Percentiles rank a stretch among this genome's conserved stretches.
Conservation (phyloP, 2,329 filamentous ascomycete genomes). For the Cordyceps pruinosa region DNA sequence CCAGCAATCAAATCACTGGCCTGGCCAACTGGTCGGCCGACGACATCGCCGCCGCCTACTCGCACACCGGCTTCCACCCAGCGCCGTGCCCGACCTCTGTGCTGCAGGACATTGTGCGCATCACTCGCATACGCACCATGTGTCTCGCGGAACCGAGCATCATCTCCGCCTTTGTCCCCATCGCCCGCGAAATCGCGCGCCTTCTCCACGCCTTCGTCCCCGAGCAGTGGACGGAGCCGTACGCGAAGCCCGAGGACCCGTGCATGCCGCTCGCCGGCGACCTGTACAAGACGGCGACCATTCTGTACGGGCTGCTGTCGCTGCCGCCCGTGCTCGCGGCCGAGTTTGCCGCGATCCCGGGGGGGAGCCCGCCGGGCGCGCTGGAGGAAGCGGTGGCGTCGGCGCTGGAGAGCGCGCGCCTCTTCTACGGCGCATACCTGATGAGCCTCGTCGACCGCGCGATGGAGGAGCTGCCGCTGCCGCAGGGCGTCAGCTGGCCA, state of each 20-base stretch:
- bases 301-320: not conserved
- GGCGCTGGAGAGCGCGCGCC: not conserved
- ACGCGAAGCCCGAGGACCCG: not conserved
- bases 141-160: not conserved
- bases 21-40: slow-evolving; percentile 4
- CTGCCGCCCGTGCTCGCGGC: not conserved
- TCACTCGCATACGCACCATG: slow-evolving; percentile 6
- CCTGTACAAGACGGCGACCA: not conserved
- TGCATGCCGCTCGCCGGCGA: slow-evolving; percentile 2
- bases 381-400: not conserved
- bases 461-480: not conserved
- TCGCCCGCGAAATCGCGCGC: slow-evolving; percentile 1
- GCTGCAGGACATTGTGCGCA: slow-evolving; percentile 8
- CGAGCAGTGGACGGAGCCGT: slow-evolving; percentile 4
- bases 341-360: not conserved
- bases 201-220: not conserved
- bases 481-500: slow-evolving; percentile 5
- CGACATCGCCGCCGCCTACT: slow-evolving; percentile 7
- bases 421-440: not conserved
- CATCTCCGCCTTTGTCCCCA: not conserved
- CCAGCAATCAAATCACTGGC: slow-evolving; percentile 4
- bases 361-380: not conserved
- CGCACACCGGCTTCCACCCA: slow-evolving; percentile 7
- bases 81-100: slow-evolving; percentile 7
- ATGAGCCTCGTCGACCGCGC: not conserved